Evolutionary conservation across 129 eudicot genomes (phyloP).

Genomic region (Artemisia argyi): DNA sequence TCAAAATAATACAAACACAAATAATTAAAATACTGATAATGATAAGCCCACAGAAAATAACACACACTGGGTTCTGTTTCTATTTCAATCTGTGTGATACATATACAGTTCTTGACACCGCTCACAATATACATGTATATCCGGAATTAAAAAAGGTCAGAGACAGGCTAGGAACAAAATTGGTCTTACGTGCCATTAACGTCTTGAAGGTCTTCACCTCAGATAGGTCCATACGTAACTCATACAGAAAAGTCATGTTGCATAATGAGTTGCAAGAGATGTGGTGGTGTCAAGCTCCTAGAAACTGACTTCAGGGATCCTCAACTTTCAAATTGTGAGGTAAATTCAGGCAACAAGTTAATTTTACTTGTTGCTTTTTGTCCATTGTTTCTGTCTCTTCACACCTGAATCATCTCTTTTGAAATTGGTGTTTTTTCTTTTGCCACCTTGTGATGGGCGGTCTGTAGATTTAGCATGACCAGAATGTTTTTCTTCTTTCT

Average conservation of each 20-base stretch:
- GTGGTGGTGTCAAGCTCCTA: not conserved
- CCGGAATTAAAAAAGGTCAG: not conserved
- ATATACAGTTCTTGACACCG: not conserved
- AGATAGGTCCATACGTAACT: not conserved
- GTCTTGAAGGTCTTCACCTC: not conserved
- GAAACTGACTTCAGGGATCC: not conserved
- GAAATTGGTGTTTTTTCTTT: slow-evolving; percentile 30
- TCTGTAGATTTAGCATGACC: slow-evolving; percentile 8
- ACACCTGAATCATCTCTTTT: slow-evolving; percentile 23
- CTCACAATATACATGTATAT: not conserved
- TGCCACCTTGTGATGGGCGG: slow-evolving; percentile 16
- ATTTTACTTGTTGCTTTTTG: slow-evolving; percentile 29
- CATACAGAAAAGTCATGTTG: not conserved
- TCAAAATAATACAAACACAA: no score
- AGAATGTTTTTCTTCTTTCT: slow-evolving; percentile 26
- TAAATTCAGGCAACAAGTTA: slow-evolving; percentile 9
- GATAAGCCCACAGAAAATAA: no score
- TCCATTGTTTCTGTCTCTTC: slow-evolving; percentile 28
- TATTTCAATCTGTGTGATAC: no score
- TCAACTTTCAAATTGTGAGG: not conserved
- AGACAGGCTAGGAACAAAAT: not conserved
- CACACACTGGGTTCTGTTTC: no score
- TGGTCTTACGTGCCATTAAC: not conserved
- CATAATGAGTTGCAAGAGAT: not conserved
- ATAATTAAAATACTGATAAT: no score